Percentiles rank a stretch among this genome's conserved stretches.
These are phyloP conservation scores for Dendryphion nanum DNA, from an alignment of 2,329 filamentous ascomycete species.

Conservation along the genomic window DNA sequence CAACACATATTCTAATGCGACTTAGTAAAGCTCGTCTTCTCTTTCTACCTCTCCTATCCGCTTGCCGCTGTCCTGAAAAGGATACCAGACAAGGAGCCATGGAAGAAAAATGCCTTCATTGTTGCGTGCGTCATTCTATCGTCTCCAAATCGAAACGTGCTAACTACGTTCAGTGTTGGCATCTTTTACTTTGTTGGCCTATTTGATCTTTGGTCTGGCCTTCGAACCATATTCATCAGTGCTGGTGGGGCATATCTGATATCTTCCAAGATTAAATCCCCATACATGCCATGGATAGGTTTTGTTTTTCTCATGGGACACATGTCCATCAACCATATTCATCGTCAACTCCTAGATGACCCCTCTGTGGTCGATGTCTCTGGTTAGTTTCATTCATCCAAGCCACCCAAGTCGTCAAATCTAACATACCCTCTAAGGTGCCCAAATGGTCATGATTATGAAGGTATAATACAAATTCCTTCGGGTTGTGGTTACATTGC, in stretches of 20 bases:
- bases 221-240: constrained; percentile 76
- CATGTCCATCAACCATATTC: constrained; percentile 86
- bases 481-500: constrained; percentile 1
- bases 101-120: constrained; percentile 84
- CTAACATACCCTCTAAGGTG: constrained; percentile 42
- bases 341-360: constrained; percentile 69
- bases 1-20: constrained; percentile 8
- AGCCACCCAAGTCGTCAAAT: not conserved
- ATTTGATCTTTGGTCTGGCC: constrained; percentile 86
- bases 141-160: not conserved
- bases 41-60: constrained; percentile 89
- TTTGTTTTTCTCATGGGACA: constrained; percentile 95
- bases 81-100: constrained; percentile 79
- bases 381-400: constrained; percentile 40
- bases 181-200: constrained; percentile 91
- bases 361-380: constrained; percentile 79
- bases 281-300: constrained; percentile 96
- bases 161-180: constrained; percentile 59
- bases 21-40: constrained; percentile 86
- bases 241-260: constrained; percentile 79
- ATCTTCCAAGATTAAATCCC: constrained; percentile 77
- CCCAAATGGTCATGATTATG: constrained; percentile 98
- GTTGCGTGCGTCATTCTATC: constrained; percentile 57
- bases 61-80: constrained; percentile 86
- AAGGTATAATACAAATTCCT: constrained; percentile 51